phyloP scores from a whole-genome alignment of 2,329 filamentous ascomycete species.

The Penicillium sp. region DNA sequence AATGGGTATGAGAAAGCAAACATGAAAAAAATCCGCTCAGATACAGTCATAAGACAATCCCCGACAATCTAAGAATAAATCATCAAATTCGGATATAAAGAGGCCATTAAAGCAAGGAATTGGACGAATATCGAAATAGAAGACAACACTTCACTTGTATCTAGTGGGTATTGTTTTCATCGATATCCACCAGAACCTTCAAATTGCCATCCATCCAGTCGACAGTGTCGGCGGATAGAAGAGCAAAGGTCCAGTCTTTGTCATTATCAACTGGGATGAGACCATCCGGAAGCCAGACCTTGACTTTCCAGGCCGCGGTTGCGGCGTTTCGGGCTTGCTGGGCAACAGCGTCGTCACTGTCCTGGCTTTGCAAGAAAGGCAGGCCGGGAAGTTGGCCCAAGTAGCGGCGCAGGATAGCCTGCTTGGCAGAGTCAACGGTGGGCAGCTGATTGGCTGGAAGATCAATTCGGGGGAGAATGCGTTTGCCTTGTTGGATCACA shows the following conservation, averaged over 20 bases:
- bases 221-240: conserved; percentile 43
- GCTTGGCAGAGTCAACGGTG: conserved; percentile 33
- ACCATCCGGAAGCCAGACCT: conserved; percentile 45
- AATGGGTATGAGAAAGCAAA: conserved; percentile 4
- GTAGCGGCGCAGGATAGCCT: conserved; percentile 33
- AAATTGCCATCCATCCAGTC: conserved; percentile 51
- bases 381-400: conserved; percentile 30
- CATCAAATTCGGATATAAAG: neutral
- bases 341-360: conserved; percentile 16
- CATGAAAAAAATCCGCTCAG: neutral
- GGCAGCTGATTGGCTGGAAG: conserved; percentile 37
- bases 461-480: conserved; percentile 39
- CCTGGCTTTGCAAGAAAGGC: conserved; percentile 10
- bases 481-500: conserved; percentile 40
- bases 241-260: conserved; percentile 46
- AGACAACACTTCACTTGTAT: neutral
- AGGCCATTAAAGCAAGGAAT: neutral
- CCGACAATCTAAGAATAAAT: neutral
- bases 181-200: conserved; percentile 43
- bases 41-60: neutral
- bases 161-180: conserved; percentile 11
- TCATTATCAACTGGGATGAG: conserved; percentile 40
- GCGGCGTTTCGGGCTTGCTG: conserved; percentile 16
- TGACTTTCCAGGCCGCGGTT: conserved; percentile 33
- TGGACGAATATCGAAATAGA: neutral